These are phyloP conservation scores for Middelhovenomyces tepae DNA, from an alignment of 805 yeast genomes.

Conservation along the genomic window DNA sequence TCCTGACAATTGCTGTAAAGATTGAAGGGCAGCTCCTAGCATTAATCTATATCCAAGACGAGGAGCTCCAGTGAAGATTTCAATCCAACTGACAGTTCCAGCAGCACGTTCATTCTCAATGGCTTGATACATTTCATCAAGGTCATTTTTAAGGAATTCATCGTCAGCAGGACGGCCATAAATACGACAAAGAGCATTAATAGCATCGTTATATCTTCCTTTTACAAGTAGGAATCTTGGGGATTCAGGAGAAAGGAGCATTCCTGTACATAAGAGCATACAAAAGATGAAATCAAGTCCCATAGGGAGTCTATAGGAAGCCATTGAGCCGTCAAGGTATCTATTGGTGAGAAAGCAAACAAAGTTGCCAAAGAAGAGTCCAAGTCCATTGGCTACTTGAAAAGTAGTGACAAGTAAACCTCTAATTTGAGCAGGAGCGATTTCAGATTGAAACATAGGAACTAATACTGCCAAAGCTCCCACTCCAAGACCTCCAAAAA, in stretches of 20 bases:
- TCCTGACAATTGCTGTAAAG: constrained; percentile 56
- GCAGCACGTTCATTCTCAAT: constrained; percentile 41
- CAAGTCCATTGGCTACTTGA: constrained; percentile 68
- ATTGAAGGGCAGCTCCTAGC: constrained; percentile 40
- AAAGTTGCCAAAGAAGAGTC: constrained; percentile 60
- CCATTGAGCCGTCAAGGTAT: constrained; percentile 26
- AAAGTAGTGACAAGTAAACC: constrained; percentile 71
- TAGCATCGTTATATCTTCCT: constrained; percentile 48
- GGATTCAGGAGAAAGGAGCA: constrained; percentile 62
- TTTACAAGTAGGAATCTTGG: constrained; percentile 63
- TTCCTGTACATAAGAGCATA: constrained; percentile 48
- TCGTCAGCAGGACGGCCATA: constrained; percentile 25
- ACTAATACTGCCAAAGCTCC: constrained; percentile 72
- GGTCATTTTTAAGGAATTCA: constrained; percentile 27
- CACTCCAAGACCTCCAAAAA: constrained; percentile 66
- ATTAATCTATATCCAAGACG: constrained; percentile 29
- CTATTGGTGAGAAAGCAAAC: constrained; percentile 55
- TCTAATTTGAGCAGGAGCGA: constrained; percentile 69
- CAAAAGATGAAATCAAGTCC: constrained; percentile 69
- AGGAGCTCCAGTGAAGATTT: constrained; percentile 44
- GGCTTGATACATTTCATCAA: constrained; percentile 35
- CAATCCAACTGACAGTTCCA: constrained; percentile 44
- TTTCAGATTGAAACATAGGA: constrained; percentile 72
- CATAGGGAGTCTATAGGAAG: constrained; percentile 63
- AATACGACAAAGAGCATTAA: constrained; percentile 44